Conservation (phyloP, 768 basidiomycete genomes). For the Psilocybe cubensis region DNA sequence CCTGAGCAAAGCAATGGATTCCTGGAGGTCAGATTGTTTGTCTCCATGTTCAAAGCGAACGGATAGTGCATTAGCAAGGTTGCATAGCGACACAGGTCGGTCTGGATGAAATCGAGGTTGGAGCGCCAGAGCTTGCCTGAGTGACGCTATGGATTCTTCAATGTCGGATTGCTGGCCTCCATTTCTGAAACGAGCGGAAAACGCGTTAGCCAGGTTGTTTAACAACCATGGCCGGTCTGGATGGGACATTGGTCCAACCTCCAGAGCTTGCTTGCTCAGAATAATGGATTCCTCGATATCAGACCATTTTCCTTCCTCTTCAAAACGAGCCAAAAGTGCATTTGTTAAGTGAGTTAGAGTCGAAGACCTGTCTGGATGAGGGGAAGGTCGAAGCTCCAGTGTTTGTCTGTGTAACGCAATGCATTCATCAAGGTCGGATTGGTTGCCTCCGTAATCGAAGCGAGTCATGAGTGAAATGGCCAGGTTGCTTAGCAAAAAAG, state of each 20-base stretch:
- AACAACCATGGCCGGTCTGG: no score
- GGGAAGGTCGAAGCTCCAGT: neutral
- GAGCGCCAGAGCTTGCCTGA: neutral
- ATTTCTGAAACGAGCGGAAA: neutral
- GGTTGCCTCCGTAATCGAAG: neutral
- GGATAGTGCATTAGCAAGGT: neutral
- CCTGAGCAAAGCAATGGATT: neutral
- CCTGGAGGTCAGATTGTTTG: neutral
- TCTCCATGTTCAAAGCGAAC: neutral
- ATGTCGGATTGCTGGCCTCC: neutral
- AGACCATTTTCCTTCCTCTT: neutral
- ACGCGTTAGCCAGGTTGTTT: neutral
- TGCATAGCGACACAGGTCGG: neutral
- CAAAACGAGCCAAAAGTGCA: neutral
- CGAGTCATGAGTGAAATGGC: neutral
- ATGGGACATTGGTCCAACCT: no score
- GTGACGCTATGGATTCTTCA: neutral
- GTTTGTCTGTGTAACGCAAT: neutral
- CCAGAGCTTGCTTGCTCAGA: neutral
- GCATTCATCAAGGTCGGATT: neutral
- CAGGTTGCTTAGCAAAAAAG: neutral
- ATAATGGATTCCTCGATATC: neutral
- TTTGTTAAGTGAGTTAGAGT: neutral
- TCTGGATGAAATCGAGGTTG: neutral
- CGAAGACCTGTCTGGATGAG: neutral